Percentiles rank a stretch among this genome's conserved stretches.
Evolutionary conservation across 768 basidiomycete species (phyloP).

Genomic region (Coprinellus aureogranulatus): DNA sequence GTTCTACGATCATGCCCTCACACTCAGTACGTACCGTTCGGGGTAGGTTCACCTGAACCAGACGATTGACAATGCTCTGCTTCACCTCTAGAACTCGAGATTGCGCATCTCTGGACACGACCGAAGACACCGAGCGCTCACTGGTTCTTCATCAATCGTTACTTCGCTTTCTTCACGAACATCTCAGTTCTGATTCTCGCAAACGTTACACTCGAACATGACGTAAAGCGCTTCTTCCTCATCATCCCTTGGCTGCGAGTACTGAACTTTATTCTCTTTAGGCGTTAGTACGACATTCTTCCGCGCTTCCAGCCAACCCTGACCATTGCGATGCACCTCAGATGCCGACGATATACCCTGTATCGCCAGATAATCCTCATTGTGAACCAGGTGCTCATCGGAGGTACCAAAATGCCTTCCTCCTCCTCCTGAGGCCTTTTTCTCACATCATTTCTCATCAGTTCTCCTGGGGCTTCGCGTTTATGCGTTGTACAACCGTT

Average conservation of each 20-base stretch:
- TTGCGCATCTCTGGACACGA: slow-evolving; percentile 44
- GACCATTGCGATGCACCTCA: slow-evolving; percentile 14
- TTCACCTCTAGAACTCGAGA: slow-evolving; percentile 31
- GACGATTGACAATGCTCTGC: neutral
- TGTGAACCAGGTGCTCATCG: slow-evolving; percentile 44
- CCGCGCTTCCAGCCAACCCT: neutral
- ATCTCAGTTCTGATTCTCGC: slow-evolving; percentile 26
- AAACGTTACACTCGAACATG: slow-evolving; percentile 19
- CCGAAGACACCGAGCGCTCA: slow-evolving; percentile 36
- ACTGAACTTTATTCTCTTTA: neutral
- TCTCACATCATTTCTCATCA: slow-evolving; percentile 20
- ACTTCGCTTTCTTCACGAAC: slow-evolving; percentile 42
- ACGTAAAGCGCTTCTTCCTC: slow-evolving; percentile 17
- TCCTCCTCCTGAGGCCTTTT: neutral
- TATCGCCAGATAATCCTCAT: slow-evolving; percentile 43
- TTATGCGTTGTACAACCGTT: slow-evolving; percentile 48
- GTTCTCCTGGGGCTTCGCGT: slow-evolving; percentile 47
- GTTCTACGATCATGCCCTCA: slow-evolving; percentile 39
- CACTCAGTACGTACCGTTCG: slow-evolving; percentile 26
- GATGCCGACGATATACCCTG: slow-evolving; percentile 37
- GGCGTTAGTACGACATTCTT: slow-evolving; percentile 10
- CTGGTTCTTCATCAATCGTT: slow-evolving; percentile 51
- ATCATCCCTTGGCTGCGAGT: neutral
- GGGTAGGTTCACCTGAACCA: neutral
- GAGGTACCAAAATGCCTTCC: slow-evolving; percentile 25